A percentile compares a stretch with the other conserved stretches of the same genome.
phyloP scores from a whole-genome alignment of 2,329 filamentous ascomycete genomes.

The Metarhizium guizhouense region DNA sequence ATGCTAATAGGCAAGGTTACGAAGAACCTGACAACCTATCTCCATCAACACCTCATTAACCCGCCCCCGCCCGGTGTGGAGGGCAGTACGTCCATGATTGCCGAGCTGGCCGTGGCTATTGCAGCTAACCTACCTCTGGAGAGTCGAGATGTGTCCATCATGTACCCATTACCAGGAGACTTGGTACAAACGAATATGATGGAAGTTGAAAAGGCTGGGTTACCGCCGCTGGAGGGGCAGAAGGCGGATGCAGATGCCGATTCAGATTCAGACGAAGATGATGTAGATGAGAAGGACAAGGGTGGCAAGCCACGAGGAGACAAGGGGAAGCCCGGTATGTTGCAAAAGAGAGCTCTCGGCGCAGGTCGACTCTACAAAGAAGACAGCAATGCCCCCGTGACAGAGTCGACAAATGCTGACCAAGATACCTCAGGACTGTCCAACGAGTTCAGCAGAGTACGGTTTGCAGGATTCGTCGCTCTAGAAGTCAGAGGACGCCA shows the following conservation, averaged over 20 bases:
- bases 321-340: slow-evolving; percentile 41
- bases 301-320: slow-evolving; percentile 31
- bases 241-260: slow-evolving; percentile 22
- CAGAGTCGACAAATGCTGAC: slow-evolving; percentile 28
- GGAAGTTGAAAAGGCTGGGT: slow-evolving; percentile 70
- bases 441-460: slow-evolving; percentile 49
- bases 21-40: slow-evolving; percentile 54
- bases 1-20: slow-evolving; percentile 64
- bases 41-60: slow-evolving; percentile 67
- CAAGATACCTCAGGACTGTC: slow-evolving; percentile 26
- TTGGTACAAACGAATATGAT: slow-evolving; percentile 64
- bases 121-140: slow-evolving; percentile 81
- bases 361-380: slow-evolving; percentile 6
- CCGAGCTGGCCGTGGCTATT: slow-evolving; percentile 82
- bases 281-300: slow-evolving; percentile 34
- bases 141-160: slow-evolving; percentile 80
- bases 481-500: slow-evolving; percentile 70
- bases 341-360: slow-evolving; percentile 5
- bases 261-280: slow-evolving; percentile 30
- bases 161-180: slow-evolving; percentile 74
- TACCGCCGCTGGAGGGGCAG: slow-evolving; percentile 51
- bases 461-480: slow-evolving; percentile 66
- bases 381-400: slow-evolving; percentile 20
- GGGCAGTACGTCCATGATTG: slow-evolving; percentile 82
- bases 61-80: slow-evolving; percentile 76